A percentile compares a stretch with the other conserved stretches of the same genome.
Evolutionary conservation across 2,329 filamentous ascomycete species (phyloP).

Genomic region (Seiridium cupressi): DNA sequence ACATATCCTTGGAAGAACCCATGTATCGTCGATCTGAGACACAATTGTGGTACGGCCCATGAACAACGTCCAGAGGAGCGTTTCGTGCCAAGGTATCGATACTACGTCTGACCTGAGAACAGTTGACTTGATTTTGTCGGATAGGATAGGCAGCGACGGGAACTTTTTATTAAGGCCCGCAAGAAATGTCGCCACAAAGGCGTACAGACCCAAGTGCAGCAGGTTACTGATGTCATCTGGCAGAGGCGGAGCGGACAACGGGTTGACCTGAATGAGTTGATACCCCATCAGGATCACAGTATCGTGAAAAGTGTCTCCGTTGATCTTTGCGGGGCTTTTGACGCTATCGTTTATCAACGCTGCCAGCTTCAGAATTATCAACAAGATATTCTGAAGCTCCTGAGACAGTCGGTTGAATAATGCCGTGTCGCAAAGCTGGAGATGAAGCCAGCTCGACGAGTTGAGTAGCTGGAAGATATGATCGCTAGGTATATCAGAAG

Average conservation of each 20-base stretch:
- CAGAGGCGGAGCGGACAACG: slow-evolving; percentile 1
- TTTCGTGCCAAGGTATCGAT: slow-evolving; percentile 7
- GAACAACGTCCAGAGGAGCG: slow-evolving; percentile 20
- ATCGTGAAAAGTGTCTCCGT: slow-evolving; percentile 22
- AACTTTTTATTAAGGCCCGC: slow-evolving; percentile 9
- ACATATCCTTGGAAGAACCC: not conserved
- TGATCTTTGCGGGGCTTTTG: slow-evolving; percentile 11
- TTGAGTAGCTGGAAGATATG: slow-evolving; percentile 3
- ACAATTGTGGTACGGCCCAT: slow-evolving; percentile 4
- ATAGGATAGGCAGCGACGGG: slow-evolving; percentile 13
- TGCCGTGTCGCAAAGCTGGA: not conserved
- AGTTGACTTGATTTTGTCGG: slow-evolving; percentile 2
- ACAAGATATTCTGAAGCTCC: slow-evolving; percentile 7
- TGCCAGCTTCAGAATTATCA: slow-evolving; percentile 14
- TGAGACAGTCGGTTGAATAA: not conserved
- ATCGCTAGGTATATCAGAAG: slow-evolving; percentile 4
- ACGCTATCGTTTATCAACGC: slow-evolving; percentile 16
- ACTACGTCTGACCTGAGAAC: not conserved
- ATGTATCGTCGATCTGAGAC: not conserved
- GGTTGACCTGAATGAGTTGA: slow-evolving; percentile 19
- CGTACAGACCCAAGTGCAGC: slow-evolving; percentile 23
- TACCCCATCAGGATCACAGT: slow-evolving; percentile 22
- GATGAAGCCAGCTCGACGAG: not conserved
- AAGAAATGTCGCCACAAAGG: slow-evolving; percentile 23
- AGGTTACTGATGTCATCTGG: slow-evolving; percentile 11